Evolutionary conservation across 768 basidiomycete species (phyloP).

Genomic region (Boletellus emodensis): DNA sequence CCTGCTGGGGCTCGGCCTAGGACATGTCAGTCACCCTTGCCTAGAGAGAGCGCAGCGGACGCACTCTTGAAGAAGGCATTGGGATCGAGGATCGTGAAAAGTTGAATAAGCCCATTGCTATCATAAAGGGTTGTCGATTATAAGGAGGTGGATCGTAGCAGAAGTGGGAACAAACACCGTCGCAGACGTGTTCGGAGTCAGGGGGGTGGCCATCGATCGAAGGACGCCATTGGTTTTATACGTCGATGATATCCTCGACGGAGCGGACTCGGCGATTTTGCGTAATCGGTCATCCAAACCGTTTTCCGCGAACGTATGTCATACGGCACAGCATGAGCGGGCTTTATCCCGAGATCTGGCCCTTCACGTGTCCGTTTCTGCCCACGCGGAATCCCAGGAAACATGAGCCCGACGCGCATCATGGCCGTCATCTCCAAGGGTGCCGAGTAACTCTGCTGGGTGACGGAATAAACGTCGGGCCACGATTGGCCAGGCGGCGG

Average conservation of each 20-base stretch:
- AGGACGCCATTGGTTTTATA: slow-evolving; percentile 23
- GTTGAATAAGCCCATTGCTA: slow-evolving; percentile 25
- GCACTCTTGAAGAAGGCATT: slow-evolving; percentile 25
- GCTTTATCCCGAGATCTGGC: neutral
- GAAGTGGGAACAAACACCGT: slow-evolving; percentile 21
- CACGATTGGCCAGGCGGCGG: slow-evolving; percentile 15
- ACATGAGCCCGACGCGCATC: slow-evolving; percentile 13
- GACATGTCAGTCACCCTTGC: slow-evolving; percentile 5
- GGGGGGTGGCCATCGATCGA: slow-evolving; percentile 18
- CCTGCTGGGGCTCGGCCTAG: slow-evolving; percentile 33
- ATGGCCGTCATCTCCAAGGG: slow-evolving; percentile 1
- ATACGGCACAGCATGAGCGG: slow-evolving; percentile 7
- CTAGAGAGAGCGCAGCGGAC: neutral
- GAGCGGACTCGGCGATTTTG: slow-evolving; percentile 21
- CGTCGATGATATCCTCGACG: slow-evolving; percentile 21
- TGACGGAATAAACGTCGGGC: slow-evolving; percentile 8
- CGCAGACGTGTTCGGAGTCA: slow-evolving; percentile 17
- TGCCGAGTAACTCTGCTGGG: neutral
- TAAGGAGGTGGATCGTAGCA: slow-evolving; percentile 17
- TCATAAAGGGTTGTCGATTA: slow-evolving; percentile 22
- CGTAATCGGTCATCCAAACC: slow-evolving; percentile 16
- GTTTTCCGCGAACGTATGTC: neutral
- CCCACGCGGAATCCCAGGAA: slow-evolving; percentile 17
- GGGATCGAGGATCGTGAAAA: slow-evolving; percentile 17
- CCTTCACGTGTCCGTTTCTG: slow-evolving; percentile 15